phyloP scores from a whole-genome alignment of 306 rosid genomes.

The Prunus davidiana region DNA sequence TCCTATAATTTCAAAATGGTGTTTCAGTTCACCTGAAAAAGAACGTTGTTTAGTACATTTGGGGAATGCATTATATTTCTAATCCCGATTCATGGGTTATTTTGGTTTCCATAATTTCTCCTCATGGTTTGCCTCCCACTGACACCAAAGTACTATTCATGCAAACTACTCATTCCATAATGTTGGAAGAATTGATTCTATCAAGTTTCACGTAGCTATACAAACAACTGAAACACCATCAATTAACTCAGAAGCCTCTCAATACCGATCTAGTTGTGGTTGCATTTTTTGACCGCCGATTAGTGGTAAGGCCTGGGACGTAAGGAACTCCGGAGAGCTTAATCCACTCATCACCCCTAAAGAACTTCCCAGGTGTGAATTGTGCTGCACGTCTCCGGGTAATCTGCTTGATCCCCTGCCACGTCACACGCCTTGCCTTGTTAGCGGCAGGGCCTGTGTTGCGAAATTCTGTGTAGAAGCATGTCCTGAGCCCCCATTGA shows the following conservation, averaged over 20 bases:
- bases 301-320: slow-evolving; percentile 16
- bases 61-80: neutral
- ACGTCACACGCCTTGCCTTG: slow-evolving; percentile 42
- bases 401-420: slow-evolving; percentile 59
- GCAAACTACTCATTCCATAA: neutral
- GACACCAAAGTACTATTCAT: neutral
- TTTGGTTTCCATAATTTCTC: neutral
- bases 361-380: slow-evolving; percentile 34
- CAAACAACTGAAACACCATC: neutral
- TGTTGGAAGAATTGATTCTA: neutral
- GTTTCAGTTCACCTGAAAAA: neutral
- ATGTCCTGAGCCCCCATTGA: slow-evolving; percentile 35
- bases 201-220: neutral
- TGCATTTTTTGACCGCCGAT: no score
- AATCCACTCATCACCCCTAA: slow-evolving; percentile 55
- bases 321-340: slow-evolving; percentile 48
- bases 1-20: neutral
- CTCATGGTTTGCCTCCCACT: no score
- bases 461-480: slow-evolving; percentile 48
- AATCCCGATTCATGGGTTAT: neutral
- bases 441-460: slow-evolving; percentile 63
- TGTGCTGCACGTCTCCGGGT: slow-evolving; percentile 4
- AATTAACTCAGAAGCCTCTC: neutral
- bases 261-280: neutral
- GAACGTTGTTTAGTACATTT: slow-evolving; percentile 1